phyloP scores from a whole-genome alignment of 495 filamentous ascomycete species.

The Hypoxylon fuscum region DNA sequence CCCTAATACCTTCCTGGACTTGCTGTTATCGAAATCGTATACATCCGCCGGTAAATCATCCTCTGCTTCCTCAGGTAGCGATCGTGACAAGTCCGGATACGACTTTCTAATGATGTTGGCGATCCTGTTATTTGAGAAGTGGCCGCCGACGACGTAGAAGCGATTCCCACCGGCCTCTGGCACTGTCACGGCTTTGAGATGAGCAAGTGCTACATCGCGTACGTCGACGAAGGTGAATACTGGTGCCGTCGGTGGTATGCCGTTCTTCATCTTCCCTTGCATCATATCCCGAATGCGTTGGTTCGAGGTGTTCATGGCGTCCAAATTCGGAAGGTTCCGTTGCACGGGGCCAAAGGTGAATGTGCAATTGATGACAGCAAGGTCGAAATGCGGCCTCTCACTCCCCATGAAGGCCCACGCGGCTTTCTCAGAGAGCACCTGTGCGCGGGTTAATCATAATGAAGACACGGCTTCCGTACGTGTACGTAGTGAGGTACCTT shows the following conservation, averaged over 20 bases:
- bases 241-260: conserved; percentile 47
- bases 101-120: conserved; percentile 41
- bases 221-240: conserved; percentile 61
- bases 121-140: conserved; percentile 54
- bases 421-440: conserved; percentile 52
- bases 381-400: conserved; percentile 48
- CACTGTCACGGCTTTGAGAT: conserved; percentile 48
- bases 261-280: conserved; percentile 41
- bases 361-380: conserved; percentile 56
- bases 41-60: conserved; percentile 52
- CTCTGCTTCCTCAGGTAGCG: conserved; percentile 38
- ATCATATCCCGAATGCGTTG: conserved; percentile 53
- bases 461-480: not conserved
- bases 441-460: not conserved
- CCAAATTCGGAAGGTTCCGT: conserved; percentile 41
- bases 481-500: conserved; percentile 40
- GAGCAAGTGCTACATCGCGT: conserved; percentile 57
- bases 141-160: conserved; percentile 54
- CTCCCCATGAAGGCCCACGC: conserved; percentile 54
- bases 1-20: conserved; percentile 48
- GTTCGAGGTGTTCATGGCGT: conserved; percentile 58
- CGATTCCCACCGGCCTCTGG: conserved; percentile 53
- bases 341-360: conserved; percentile 57
- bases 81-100: conserved; percentile 34
- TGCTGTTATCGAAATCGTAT: conserved; percentile 49